These are phyloP conservation scores for Lecanoromycetidae sp. DNA, from an alignment of 2,329 filamentous ascomycete species.

Conservation along the genomic window DNA sequence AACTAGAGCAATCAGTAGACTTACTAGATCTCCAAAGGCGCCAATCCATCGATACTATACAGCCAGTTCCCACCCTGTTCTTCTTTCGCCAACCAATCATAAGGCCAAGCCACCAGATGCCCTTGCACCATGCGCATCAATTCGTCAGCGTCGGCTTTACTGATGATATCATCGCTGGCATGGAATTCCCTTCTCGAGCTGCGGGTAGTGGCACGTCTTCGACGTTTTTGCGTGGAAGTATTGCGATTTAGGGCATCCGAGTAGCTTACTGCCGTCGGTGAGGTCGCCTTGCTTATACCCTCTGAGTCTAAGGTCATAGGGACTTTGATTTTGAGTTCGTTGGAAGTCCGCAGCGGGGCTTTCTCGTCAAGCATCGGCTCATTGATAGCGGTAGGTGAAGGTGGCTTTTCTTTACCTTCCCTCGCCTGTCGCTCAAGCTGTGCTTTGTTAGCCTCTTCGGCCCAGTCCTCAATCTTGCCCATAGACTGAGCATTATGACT, in stretches of 20 bases:
- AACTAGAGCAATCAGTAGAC: constrained; percentile 22
- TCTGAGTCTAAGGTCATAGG: constrained; percentile 8
- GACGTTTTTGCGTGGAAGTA: constrained; percentile 26
- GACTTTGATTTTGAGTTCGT: constrained; percentile 13
- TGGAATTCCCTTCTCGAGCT: constrained; percentile 36
- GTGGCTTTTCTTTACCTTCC: constrained; percentile 22
- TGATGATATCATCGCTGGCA: constrained; percentile 61
- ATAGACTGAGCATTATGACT: constrained; percentile 19
- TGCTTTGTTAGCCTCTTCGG: constrained; percentile 25
- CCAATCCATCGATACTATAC: constrained; percentile 90
- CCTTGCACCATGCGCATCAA: constrained; percentile 74
- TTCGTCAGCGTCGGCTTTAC: constrained; percentile 64
- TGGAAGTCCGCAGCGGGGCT: constrained; percentile 6
- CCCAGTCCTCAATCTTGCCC: constrained; percentile 25
- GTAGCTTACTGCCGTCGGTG: constrained; percentile 20
- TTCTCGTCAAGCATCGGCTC: constrained; percentile 21
- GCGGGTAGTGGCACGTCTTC: constrained; percentile 34
- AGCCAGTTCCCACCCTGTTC: constrained; percentile 93
- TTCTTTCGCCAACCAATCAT: constrained; percentile 87
- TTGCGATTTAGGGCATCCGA: constrained; percentile 32
- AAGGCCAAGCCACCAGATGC: constrained; percentile 80
- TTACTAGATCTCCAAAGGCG: constrained; percentile 94
- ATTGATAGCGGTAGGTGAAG: constrained; percentile 18
- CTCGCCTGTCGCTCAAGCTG: constrained; percentile 27
- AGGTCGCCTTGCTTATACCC: constrained; percentile 1